Conservation (phyloP, 306 rosid genomes). For the Malus sieversii region DNA sequence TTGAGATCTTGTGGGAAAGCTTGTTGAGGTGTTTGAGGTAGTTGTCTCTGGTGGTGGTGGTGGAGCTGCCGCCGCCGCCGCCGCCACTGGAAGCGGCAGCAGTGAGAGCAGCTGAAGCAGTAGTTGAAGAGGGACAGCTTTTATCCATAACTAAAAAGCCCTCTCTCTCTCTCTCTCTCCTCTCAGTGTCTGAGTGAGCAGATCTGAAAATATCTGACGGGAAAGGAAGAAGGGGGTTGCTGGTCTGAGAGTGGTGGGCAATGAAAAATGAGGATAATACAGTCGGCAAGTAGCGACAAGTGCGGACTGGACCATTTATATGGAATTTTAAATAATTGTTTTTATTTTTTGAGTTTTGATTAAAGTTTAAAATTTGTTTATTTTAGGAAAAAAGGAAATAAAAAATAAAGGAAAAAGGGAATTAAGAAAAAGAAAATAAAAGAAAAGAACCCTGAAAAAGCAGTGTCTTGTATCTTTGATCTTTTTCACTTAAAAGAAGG, state of each 20-base stretch:
- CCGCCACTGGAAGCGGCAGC: not conserved
- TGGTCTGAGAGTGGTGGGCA: not conserved
- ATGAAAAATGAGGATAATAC: conserved; percentile 8
- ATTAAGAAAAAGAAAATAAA: not conserved
- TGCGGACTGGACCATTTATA: not conserved
- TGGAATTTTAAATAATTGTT: not conserved
- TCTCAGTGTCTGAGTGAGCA: not conserved
- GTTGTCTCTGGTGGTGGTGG: conserved; percentile 28
- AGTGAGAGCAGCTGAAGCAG: conserved; percentile 20
- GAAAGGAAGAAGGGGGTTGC: not conserved
- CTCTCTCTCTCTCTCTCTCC: not conserved
- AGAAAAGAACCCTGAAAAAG: not conserved
- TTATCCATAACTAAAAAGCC: conserved; percentile 20
- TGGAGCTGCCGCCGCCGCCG: not conserved
- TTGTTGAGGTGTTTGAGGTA: conserved; percentile 75
- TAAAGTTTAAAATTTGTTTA: not conserved
- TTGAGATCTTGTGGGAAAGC: conserved; percentile 93
- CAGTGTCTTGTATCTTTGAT: conserved; percentile 1
- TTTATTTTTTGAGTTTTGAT: not conserved
- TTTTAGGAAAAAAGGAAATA: not conserved
- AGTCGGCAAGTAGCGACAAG: conserved; percentile 32
- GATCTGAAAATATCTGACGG: not conserved
- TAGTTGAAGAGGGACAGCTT: conserved; percentile 36
- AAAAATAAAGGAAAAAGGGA: not conserved
- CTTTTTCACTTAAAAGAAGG: conserved; percentile 21